Evolutionary conservation across 192 early-diverging fungal genomes (phyloP).

Genomic region (Backusella morwellensis): DNA sequence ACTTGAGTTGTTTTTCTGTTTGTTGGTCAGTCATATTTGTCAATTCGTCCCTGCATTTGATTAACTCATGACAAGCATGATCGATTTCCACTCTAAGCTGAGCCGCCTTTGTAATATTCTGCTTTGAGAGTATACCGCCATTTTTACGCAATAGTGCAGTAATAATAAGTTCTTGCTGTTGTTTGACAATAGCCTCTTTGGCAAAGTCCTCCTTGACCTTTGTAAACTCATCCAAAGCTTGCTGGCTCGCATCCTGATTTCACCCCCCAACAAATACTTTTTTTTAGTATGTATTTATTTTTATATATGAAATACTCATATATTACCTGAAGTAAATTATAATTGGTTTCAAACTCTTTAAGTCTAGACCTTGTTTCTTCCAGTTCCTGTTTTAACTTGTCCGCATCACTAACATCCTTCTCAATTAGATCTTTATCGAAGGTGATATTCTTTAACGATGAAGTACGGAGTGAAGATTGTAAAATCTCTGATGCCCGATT

Average conservation of each 20-base stretch:
- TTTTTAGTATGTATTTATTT: background rate
- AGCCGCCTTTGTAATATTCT: constrained; percentile 19
- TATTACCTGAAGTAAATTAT: constrained; percentile 38
- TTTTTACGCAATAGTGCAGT: constrained; percentile 13
- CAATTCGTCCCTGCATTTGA: constrained; percentile 24
- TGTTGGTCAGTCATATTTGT: background rate
- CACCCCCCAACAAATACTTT: background rate
- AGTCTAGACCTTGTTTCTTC: constrained; percentile 25
- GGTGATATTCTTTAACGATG: background rate
- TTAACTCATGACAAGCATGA: constrained; percentile 27
- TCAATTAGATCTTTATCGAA: background rate
- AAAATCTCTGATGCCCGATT: constrained; percentile 24
- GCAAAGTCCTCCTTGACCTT: constrained; percentile 47
- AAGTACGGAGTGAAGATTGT: constrained; percentile 9
- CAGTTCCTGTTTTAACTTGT: constrained; percentile 25
- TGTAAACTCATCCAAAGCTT: constrained; percentile 41
- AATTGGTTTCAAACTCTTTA: constrained; percentile 25
- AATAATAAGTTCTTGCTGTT: constrained; percentile 31
- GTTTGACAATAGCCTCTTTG: constrained; percentile 35
- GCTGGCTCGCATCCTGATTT: constrained; percentile 26
- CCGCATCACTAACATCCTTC: background rate
- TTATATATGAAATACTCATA: background rate
- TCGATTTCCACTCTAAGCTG: constrained; percentile 30
- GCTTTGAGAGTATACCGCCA: constrained; percentile 7
- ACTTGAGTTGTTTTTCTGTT: constrained; percentile 20